phyloP scores from a whole-genome alignment of 805 yeast species.

The Nakazawaea molendinolei region DNA sequence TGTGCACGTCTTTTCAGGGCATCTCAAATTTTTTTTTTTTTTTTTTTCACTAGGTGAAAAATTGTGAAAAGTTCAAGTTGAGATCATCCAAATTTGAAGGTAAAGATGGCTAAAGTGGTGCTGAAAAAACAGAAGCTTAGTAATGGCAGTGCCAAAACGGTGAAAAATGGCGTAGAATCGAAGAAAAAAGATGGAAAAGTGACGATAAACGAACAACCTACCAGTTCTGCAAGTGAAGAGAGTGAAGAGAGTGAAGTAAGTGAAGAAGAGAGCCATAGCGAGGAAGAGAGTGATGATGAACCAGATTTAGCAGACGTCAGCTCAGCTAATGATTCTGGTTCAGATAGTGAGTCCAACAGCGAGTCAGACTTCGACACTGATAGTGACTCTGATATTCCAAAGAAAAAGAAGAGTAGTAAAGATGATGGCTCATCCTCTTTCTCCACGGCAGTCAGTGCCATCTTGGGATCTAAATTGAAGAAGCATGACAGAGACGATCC shows the following conservation, averaged over 20 bases:
- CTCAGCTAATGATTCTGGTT: conserved; percentile 9
- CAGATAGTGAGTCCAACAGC: conserved; percentile 10
- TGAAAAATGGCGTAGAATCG: neutral
- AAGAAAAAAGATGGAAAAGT: conserved; percentile 1
- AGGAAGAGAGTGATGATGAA: conserved; percentile 11
- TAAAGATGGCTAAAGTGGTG: neutral
- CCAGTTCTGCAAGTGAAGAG: conserved; percentile 18
- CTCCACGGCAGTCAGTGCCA: conserved; percentile 77
- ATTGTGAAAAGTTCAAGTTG: too few relatives aligned
- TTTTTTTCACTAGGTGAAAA: neutral
- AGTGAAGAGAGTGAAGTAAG: conserved; percentile 10
- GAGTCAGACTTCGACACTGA: conserved; percentile 18
- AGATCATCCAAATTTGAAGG: too few relatives aligned
- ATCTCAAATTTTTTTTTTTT: neutral
- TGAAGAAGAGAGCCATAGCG: conserved; percentile 10
- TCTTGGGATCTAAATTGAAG: conserved; percentile 77
- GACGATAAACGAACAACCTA: too few relatives aligned
- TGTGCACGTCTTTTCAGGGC: too few relatives aligned
- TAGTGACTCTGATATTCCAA: conserved; percentile 28
- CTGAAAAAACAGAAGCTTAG: conserved; percentile 2
- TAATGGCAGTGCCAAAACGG: neutral
- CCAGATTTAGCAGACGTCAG: conserved; percentile 13
- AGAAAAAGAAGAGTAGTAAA: conserved; percentile 45
- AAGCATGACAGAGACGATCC: conserved; percentile 90
- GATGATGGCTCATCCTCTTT: conserved; percentile 74